Evolutionary conservation across 1,139 yeast genomes (phyloP).

Genomic region (Yamadazyma friedrichii): DNA sequence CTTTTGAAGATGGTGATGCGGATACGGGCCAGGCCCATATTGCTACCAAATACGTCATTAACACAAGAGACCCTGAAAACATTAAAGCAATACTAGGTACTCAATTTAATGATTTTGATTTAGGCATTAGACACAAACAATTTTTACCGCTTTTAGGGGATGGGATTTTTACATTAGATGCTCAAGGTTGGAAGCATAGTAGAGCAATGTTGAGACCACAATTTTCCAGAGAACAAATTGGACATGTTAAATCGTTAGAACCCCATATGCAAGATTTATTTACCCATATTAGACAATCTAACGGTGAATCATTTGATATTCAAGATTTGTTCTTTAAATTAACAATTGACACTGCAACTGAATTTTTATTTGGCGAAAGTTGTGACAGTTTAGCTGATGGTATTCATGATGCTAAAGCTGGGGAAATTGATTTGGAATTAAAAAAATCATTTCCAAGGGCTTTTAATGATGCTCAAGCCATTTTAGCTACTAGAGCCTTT

Average conservation of each 20-base stretch:
- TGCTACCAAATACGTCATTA: constrained; percentile 12
- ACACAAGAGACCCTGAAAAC: constrained; percentile 35
- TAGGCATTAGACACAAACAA: constrained; percentile 46
- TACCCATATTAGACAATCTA: constrained; percentile 23
- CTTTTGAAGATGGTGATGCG: constrained; percentile 13
- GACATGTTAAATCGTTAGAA: constrained; percentile 47
- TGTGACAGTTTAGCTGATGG: constrained; percentile 36
- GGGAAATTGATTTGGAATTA: constrained; percentile 16
- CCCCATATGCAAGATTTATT: constrained; percentile 40
- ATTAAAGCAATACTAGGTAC: constrained; percentile 37
- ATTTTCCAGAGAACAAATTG: constrained; percentile 52
- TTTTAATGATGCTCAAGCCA: constrained; percentile 40
- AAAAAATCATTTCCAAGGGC: constrained; percentile 40
- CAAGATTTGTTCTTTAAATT: constrained; percentile 47
- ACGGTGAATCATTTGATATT: constrained; percentile 38
- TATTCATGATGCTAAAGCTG: constrained; percentile 18
- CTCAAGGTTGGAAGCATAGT: constrained; percentile 56
- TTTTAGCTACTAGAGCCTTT: constrained; percentile 36
- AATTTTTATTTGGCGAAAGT: constrained; percentile 56
- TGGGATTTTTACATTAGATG: constrained; percentile 57
- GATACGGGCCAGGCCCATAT: constrained; percentile 9
- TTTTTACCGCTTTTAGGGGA: constrained; percentile 48
- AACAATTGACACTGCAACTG: constrained; percentile 58
- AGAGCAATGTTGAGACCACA: constrained; percentile 58
- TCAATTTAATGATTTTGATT: constrained; percentile 47